Conservation (phyloP, 2,329 filamentous ascomycete species). For the Zymoseptoria pseudotritici region DNA sequence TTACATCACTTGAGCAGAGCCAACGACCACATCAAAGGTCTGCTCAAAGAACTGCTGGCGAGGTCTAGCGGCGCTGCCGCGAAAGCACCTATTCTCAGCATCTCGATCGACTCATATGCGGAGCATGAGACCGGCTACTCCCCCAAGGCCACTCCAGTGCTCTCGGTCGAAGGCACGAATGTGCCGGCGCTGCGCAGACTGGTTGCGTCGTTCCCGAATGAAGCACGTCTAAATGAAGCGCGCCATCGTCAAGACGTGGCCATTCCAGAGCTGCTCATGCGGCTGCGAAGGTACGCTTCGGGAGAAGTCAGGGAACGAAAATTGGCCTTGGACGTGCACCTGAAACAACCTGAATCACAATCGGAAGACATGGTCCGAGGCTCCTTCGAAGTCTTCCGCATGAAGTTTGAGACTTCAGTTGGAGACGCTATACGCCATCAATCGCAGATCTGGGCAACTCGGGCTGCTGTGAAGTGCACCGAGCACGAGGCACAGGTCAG, state of each 20-base stretch:
- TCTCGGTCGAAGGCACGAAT: constrained; percentile 12
- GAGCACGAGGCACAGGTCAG: too few relatives aligned
- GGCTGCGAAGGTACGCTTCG: background rate
- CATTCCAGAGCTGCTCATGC: constrained; percentile 5
- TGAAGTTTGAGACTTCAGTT: too few relatives aligned
- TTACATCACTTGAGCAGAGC: too few relatives aligned
- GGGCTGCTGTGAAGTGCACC: too few relatives aligned
- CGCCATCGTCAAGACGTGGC: background rate
- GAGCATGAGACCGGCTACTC: constrained; percentile 9
- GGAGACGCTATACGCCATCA: too few relatives aligned
- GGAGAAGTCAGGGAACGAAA: background rate
- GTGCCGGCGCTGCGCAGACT: constrained; percentile 6
- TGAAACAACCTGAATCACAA: background rate
- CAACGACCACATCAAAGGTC: too few relatives aligned
- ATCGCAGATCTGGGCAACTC: too few relatives aligned
- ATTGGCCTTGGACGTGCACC: background rate
- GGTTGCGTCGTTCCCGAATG: constrained; percentile 6
- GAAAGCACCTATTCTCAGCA: background rate
- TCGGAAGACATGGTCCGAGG: too few relatives aligned
- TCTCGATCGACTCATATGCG: constrained; percentile 14
- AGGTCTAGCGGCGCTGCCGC: too few relatives aligned
- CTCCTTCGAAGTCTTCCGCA: too few relatives aligned
- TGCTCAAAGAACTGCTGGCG: too few relatives aligned
- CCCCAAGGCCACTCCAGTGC: constrained; percentile 1
- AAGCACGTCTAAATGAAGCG: constrained; percentile 11